Evolutionary conservation across 2,329 filamentous ascomycete genomes (phyloP), one percentile per base, ranked within the genome.

Genomic region (Fusarium mexicanum): DNA sequence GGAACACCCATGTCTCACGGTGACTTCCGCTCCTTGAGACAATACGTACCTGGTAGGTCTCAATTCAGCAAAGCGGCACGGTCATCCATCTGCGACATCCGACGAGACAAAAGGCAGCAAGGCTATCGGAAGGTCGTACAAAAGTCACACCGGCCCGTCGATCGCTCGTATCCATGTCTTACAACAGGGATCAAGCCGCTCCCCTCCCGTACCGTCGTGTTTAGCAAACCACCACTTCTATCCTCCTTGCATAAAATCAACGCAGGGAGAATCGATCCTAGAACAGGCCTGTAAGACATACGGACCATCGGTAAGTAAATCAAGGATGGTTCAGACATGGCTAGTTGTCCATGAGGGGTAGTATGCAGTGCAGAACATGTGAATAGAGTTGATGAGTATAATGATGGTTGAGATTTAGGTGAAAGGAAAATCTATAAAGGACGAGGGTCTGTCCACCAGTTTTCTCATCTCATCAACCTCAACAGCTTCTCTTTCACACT

Each of bases 371-470:
- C 20, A 11, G 11, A 11, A 0, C 2, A 33, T 5, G 16, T 18
- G 6, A 0, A 33, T 18, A 2, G 1, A 11, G 18, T 22, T 2
- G 3, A 20, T 14, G 5, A 10, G 16, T 6, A 12, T 6, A 3
- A 24, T 51, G 16, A n/a, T 18, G 6, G 10, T 5, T 17, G 20
- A 26, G 3, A 17, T 1, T 18, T n/a, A 10, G 31, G 12, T 22
- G 13, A 6, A 24, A 24, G 18, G 3, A 8, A 24, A 59, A 7
- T n/a, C 17, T 64, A 51, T 64, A 64, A 64, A 64, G 3, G 0
- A 7, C 4, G 5, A 50, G 24, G 4, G 3, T 10, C 8, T 50
- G 6, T 16, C 12, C 11, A 2, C 3, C 6, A 2, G 4, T 11
- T n/a, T 6, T n/a, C 11, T 16, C 18, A 8, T 13, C 8, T 17